These are phyloP conservation scores for Retiboletus fuscus DNA, from an alignment of 1,284 basidiomycete species.

Conservation along the genomic window DNA sequence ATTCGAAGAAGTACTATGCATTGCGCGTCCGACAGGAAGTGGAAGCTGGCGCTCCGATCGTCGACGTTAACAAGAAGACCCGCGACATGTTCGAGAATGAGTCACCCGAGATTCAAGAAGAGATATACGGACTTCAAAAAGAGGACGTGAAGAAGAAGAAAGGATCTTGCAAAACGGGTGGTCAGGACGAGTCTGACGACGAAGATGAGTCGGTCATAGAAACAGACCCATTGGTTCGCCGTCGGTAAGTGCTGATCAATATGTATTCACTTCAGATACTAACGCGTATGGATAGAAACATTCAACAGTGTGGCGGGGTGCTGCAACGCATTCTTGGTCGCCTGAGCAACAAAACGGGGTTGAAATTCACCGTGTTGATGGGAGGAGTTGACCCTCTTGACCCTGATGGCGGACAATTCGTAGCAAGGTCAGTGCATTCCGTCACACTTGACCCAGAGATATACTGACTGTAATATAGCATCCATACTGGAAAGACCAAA, in stretches of 20 bases:
- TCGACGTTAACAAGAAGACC: not conserved
- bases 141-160: not conserved
- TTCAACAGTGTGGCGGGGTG: not conserved
- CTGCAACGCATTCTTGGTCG: not conserved
- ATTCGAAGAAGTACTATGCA: not conserved
- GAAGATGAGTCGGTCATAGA: not conserved
- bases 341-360: not conserved
- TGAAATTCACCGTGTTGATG: slow-evolving; percentile 1
- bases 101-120: not conserved
- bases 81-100: not conserved
- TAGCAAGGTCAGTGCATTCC: slow-evolving; percentile 5
- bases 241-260: not conserved
- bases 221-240: not conserved
- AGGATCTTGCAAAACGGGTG: not conserved
- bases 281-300: not conserved
- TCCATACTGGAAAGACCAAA: slow-evolving; percentile 1
- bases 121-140: not conserved
- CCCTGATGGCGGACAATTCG: not conserved
- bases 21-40: not conserved
- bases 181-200: not conserved
- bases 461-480: not conserved
- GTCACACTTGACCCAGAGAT: not conserved
- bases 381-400: not conserved
- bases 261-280: not conserved
- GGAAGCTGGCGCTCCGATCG: not conserved